Conservation (phyloP, 306 rosid genomes). For the Malus fusca region DNA sequence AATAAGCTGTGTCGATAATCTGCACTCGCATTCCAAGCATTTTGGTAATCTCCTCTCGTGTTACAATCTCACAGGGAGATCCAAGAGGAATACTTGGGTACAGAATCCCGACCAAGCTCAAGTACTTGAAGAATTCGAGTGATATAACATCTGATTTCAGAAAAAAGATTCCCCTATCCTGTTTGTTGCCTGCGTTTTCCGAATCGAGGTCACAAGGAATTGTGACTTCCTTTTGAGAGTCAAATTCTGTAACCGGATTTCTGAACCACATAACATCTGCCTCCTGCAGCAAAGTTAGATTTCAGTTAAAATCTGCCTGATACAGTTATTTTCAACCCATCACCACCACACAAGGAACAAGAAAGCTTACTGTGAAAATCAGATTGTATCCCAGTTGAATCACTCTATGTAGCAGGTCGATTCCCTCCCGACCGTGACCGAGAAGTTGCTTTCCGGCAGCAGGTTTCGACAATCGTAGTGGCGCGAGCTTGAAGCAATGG, state of each 20-base stretch:
- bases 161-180: slow-evolving; percentile 35
- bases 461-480: slow-evolving; percentile 13
- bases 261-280: slow-evolving; percentile 56
- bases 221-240: slow-evolving; percentile 3
- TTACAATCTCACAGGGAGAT: slow-evolving; percentile 26
- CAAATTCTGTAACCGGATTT: slow-evolving; percentile 34
- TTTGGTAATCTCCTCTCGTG: not conserved
- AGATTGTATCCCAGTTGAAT: slow-evolving; percentile 45
- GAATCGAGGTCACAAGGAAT: slow-evolving; percentile 30
- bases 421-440: slow-evolving; percentile 23
- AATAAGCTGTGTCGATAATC: slow-evolving; percentile 11
- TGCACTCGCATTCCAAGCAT: slow-evolving; percentile 13
- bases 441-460: slow-evolving; percentile 2
- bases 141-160: slow-evolving; percentile 26
- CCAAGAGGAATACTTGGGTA: slow-evolving; percentile 14
- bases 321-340: not conserved
- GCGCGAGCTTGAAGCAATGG: slow-evolving; percentile 39
- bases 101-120: slow-evolving; percentile 23
- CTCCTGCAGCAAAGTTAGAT: slow-evolving; percentile 30
- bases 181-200: not conserved
- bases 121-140: slow-evolving; percentile 25
- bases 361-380: slow-evolving; percentile 35
- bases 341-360: not conserved
- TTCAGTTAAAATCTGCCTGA: not conserved
- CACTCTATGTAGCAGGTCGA: slow-evolving; percentile 22